Evolutionary conservation across 1,284 basidiomycete genomes (phyloP).

Genomic region (Vanrija sp.): DNA sequence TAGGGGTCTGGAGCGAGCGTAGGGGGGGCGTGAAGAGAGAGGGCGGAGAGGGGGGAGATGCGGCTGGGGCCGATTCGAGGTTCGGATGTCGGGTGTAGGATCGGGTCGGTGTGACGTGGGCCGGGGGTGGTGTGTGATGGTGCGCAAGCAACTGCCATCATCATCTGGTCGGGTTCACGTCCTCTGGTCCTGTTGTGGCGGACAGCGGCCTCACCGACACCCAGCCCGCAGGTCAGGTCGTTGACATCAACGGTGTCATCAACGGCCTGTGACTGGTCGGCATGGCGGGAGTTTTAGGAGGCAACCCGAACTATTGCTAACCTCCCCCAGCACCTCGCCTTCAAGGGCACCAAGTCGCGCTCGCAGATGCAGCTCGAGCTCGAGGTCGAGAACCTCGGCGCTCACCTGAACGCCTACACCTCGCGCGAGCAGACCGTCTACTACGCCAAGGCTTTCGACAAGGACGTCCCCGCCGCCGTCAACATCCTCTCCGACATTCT

Average conservation of each 20-base stretch:
- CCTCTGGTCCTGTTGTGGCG: too few relatives aligned
- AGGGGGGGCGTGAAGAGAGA: not conserved
- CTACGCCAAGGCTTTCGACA: conserved; percentile 97
- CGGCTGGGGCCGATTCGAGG: conserved; percentile 1
- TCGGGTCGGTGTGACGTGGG: too few relatives aligned
- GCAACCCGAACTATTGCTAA: conserved; percentile 2
- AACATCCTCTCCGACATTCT: conserved; percentile 98
- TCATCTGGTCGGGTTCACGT: too few relatives aligned
- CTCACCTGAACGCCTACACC: conserved; percentile 97
- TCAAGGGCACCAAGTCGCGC: conserved; percentile 85
- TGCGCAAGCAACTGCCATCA: not conserved
- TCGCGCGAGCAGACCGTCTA: conserved; percentile 99
- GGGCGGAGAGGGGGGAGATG: not conserved
- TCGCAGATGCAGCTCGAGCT: conserved; percentile 90
- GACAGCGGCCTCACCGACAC: too few relatives aligned
- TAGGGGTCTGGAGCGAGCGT: conserved; percentile 6
- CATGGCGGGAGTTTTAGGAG: not conserved
- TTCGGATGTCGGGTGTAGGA: not conserved
- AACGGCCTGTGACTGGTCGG: not conserved
- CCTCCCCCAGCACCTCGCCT: conserved; percentile 39
- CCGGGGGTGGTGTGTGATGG: too few relatives aligned
- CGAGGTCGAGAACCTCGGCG: conserved; percentile 97
- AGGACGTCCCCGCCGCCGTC: conserved; percentile 86
- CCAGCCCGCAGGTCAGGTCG: not conserved
- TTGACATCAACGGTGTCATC: not conserved